phyloP scores from a whole-genome alignment of 805 yeast genomes.

The Lachancea fermentati region DNA sequence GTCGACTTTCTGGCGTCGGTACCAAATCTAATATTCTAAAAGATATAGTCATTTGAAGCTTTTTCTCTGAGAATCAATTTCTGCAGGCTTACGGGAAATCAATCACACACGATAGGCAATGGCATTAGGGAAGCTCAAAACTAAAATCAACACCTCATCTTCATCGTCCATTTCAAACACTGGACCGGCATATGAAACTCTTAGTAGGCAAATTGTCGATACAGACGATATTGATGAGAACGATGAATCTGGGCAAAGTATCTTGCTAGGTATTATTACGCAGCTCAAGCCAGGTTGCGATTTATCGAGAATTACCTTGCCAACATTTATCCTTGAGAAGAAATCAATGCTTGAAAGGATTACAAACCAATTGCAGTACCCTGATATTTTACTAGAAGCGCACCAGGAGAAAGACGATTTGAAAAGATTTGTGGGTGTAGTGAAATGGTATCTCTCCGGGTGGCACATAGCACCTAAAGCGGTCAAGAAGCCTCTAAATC shows the following conservation, averaged over 20 bases:
- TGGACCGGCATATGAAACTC: neutral
- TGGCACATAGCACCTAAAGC: constrained; percentile 99
- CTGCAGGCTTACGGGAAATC: no score
- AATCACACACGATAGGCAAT: no score
- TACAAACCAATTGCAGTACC: constrained; percentile 80
- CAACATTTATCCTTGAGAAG: constrained; percentile 91
- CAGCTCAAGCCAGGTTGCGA: constrained; percentile 93
- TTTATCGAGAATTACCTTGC: constrained; percentile 82
- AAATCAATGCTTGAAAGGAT: constrained; percentile 95
- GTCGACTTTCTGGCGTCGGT: no score
- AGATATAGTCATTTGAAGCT: no score
- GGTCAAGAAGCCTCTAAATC: constrained; percentile 94
- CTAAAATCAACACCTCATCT: constrained; percentile 1
- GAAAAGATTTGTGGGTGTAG: constrained; percentile 65
- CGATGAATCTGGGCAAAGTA: constrained; percentile 84
- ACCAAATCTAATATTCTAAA: no score
- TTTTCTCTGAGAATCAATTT: no score
- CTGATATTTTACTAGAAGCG: constrained; percentile 68
- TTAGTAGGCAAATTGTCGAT: constrained; percentile 14
- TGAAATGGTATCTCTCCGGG: constrained; percentile 87
- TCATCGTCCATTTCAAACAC: neutral
- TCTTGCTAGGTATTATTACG: constrained; percentile 78
- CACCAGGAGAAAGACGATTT: constrained; percentile 52
- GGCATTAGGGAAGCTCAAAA: constrained; percentile 1
- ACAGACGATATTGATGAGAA: constrained; percentile 85